Evolutionary conservation across 2,329 filamentous ascomycete genomes (phyloP), one percentile per base, ranked within the genome.

Genomic region (Talaromyces funiculosus): DNA sequence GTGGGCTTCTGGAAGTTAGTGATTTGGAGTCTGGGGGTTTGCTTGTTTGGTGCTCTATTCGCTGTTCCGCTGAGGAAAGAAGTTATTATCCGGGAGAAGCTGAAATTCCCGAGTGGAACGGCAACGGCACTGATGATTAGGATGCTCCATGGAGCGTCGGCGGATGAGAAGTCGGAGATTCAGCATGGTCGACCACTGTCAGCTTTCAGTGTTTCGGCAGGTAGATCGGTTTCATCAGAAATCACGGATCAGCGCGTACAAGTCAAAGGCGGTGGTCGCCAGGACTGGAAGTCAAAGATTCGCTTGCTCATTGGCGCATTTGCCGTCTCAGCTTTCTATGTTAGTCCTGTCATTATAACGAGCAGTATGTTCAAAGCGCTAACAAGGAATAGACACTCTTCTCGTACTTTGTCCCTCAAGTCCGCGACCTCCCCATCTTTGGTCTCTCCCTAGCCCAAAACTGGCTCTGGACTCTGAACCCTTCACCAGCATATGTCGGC

Each of bases 401-500:
- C 31, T 94, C 92, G 1, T 97, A 96, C 73, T 99, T 99, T 74
- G 80, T 97, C 57, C 94, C 94, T 0, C 79, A 90, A 54, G 76
- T 97, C 20, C 88, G 92, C 59, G 88, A 90, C 65, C 79, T 99
- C n/a, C 94, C 94, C 0, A 80, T 99, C 26, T 90, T 97, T 66
- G 94, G 94, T 0, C 77, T 82, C 0, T 76, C 83, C 1, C 83
- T 95, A 6, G 92, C 92, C 0, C 77, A 84, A 1, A 85, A 85
- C 1, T 99, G 93, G 93, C 83, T 97, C 0, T 99, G 94, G 94
- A 94, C 90, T 0, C 79, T 99, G 6, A 99, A 99, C 66, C 94
- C 94, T 0, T 97, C 92, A 49, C 88, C 96, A n/a, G 94, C 94
- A 2, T 99, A 99, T 72, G 86, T 97, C 26, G 94, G 94, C 0